Evolutionary conservation across 495 filamentous ascomycete genomes (phyloP).

Genomic region (Tuber borchii): DNA sequence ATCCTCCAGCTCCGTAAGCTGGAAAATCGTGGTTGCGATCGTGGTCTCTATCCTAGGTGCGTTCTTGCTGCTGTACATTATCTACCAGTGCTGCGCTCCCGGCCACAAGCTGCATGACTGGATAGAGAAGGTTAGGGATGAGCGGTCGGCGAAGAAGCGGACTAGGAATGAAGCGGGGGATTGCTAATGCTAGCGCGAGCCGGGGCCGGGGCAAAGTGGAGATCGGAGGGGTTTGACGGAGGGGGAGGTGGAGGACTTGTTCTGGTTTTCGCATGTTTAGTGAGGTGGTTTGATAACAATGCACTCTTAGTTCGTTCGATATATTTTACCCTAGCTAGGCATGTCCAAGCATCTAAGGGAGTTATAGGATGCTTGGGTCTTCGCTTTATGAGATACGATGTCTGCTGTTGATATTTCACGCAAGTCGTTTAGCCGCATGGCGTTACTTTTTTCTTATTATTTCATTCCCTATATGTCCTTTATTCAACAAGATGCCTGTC

Average conservation of each 20-base stretch:
- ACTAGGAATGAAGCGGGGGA: background rate
- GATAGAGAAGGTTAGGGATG: background rate
- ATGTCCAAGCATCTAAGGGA: too few relatives aligned
- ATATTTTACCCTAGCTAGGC: too few relatives aligned
- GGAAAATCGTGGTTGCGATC: background rate
- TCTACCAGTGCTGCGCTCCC: background rate
- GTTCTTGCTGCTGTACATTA: background rate
- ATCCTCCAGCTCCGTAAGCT: background rate
- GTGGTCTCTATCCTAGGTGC: background rate
- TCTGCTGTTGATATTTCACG: too few relatives aligned
- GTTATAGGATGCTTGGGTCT: too few relatives aligned
- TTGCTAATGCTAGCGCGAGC: background rate
- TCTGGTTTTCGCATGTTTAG: background rate
- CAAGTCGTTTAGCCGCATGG: too few relatives aligned
- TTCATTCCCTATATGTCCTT: too few relatives aligned
- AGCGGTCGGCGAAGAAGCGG: background rate
- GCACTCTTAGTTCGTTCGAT: too few relatives aligned
- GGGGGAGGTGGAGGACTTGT: background rate
- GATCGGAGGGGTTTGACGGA: background rate
- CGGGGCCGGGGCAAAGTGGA: background rate
- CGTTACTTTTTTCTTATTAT: too few relatives aligned
- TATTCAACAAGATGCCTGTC: too few relatives aligned
- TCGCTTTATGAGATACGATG: too few relatives aligned
- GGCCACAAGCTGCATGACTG: constrained; percentile 1
- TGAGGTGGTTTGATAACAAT: too few relatives aligned